Evolutionary conservation across 345 rosid genomes (phyloP).

Genomic region (Rhodamnia argentea): DNA sequence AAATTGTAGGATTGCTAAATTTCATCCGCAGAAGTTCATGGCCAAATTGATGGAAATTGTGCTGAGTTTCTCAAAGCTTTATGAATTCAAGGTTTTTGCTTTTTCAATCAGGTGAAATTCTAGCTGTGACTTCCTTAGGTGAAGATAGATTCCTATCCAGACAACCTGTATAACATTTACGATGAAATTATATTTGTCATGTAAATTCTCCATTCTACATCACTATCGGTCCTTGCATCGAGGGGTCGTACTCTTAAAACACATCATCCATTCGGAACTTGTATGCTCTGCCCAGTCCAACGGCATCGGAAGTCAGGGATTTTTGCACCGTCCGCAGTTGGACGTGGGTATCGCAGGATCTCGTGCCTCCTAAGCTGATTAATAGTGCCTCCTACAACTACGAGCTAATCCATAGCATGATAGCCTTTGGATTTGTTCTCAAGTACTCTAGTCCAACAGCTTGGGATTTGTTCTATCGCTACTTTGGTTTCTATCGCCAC

Average conservation of each 20-base stretch:
- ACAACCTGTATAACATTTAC: no score
- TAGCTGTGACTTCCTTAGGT: slow-evolving; percentile 3
- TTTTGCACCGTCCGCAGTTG: not conserved
- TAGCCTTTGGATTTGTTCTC: no score
- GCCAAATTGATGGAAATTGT: not conserved
- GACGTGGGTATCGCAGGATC: not conserved
- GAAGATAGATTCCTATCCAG: not conserved
- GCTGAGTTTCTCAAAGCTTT: not conserved
- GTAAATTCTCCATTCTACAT: accelerated
- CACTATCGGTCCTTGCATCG: not conserved
- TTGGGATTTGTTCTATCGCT: no score
- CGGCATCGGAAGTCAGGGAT: accelerated
- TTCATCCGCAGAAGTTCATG: not conserved
- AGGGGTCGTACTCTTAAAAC: not conserved
- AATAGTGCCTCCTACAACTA: no score
- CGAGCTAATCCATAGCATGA: no score
- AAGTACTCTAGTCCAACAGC: no score
- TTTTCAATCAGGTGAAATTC: not conserved
- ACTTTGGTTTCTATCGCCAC: no score
- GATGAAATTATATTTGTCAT: accelerated
- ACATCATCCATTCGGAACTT: not conserved
- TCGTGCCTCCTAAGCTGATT: no score
- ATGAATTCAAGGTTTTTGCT: not conserved
- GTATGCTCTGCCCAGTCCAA: not conserved
- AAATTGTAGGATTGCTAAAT: not conserved